Evolutionary conservation across 768 basidiomycete genomes (phyloP).

Genomic region (Pleurotus cornucopiae): DNA sequence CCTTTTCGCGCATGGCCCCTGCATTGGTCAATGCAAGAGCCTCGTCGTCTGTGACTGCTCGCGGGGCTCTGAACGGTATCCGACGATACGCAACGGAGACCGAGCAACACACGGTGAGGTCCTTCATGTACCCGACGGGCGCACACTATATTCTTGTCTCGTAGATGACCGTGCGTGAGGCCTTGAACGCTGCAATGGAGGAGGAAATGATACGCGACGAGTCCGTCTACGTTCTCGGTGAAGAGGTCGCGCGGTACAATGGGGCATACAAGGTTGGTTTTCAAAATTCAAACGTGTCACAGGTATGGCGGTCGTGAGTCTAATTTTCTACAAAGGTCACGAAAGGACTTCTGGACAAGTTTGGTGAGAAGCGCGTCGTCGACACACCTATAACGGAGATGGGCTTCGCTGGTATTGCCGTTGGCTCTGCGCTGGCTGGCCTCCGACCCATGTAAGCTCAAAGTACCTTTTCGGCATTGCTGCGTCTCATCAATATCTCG

Average conservation of each 20-base stretch:
- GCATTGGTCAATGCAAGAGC: conserved; percentile 47
- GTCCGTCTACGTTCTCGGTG: conserved; percentile 91
- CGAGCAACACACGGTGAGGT: conserved; percentile 34
- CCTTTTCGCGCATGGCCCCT: conserved; percentile 63
- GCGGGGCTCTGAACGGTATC: conserved; percentile 35
- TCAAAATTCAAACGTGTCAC: not conserved
- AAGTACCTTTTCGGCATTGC: not conserved
- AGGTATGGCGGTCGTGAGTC: too few species aligned
- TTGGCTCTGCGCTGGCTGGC: conserved; percentile 92
- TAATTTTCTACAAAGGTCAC: conserved; percentile 60
- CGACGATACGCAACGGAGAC: conserved; percentile 65
- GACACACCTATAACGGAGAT: conserved; percentile 98
- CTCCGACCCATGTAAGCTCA: conserved; percentile 80
- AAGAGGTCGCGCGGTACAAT: conserved; percentile 98
- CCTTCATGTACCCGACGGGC: not conserved
- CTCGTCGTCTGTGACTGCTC: conserved; percentile 34
- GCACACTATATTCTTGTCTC: not conserved
- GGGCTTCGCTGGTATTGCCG: conserved; percentile 96
- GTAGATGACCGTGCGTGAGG: conserved; percentile 98
- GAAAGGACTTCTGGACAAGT: conserved; percentile 98
- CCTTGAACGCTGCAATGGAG: conserved; percentile 96
- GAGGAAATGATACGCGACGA: conserved; percentile 99
- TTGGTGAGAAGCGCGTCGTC: conserved; percentile 96
- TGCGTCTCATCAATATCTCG: conserved; percentile 12
- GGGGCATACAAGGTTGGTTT: conserved; percentile 85